Percentiles rank a stretch among this genome's conserved stretches.
These are phyloP conservation scores for Eucalyptus virginea DNA, from an alignment of 345 rosid genomes.

Conservation along the genomic window DNA sequence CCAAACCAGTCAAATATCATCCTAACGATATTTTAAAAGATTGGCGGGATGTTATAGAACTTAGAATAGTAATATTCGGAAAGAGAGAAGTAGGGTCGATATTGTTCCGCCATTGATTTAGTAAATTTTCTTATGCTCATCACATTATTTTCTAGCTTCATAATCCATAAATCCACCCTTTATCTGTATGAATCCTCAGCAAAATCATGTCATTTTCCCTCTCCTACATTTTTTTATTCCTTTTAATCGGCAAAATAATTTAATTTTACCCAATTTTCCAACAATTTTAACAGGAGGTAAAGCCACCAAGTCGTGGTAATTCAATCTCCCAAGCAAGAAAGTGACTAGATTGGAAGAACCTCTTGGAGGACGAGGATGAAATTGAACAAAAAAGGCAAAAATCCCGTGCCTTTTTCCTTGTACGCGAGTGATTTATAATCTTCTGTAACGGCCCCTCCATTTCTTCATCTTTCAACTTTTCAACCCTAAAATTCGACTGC, in stretches of 20 bases:
- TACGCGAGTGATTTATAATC: neutral
- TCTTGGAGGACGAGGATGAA: neutral
- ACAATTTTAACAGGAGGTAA: rapidly evolving
- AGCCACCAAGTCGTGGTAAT: neutral
- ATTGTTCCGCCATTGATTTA: neutral
- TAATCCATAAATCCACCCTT: neutral
- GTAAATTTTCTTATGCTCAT: neutral
- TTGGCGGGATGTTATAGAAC: rapidly evolving
- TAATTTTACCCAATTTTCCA: neutral
- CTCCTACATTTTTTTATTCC: neutral
- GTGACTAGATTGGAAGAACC: neutral
- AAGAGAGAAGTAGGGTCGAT: neutral
- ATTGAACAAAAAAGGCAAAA: neutral
- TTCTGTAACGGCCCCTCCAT: neutral
- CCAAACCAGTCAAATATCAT: neutral
- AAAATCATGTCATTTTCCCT: neutral
- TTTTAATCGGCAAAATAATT: neutral
- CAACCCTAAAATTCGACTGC: neutral
- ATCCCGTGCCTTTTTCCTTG: neutral
- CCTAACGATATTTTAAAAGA: neutral
- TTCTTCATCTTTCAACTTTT: neutral
- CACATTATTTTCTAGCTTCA: neutral
- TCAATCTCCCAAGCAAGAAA: neutral
- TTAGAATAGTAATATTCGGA: neutral
- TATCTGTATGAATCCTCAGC: neutral